Evolutionary conservation across 1,139 yeast species (phyloP).

Genomic region (Yamadazyma diospyri): DNA sequence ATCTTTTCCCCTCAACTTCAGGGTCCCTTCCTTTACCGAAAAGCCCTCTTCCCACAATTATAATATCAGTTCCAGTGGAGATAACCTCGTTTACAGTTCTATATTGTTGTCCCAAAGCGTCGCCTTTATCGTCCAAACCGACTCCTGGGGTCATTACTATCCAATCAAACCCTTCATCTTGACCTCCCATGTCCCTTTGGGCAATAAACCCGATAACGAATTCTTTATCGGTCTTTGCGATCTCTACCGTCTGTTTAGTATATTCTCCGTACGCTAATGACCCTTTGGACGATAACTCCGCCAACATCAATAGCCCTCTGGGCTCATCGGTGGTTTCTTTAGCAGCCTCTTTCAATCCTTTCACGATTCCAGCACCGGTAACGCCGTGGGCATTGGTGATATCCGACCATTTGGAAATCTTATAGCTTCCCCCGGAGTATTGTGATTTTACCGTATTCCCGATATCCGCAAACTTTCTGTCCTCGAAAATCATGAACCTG

Average conservation of each 20-base stretch:
- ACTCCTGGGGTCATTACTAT: slow-evolving; percentile 97
- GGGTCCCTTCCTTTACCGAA: slow-evolving; percentile 97
- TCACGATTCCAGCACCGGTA: slow-evolving; percentile 90
- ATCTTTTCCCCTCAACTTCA: slow-evolving; percentile 77
- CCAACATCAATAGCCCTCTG: slow-evolving; percentile 90
- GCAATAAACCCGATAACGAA: slow-evolving; percentile 98
- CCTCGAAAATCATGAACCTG: slow-evolving; percentile 87
- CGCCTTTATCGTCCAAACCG: slow-evolving; percentile 97
- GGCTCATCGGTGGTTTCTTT: slow-evolving; percentile 66
- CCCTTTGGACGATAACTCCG: slow-evolving; percentile 92
- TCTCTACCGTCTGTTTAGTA: slow-evolving; percentile 80
- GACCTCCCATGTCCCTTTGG: slow-evolving; percentile 81
- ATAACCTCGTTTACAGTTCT: slow-evolving; percentile 86
- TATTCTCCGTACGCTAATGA: slow-evolving; percentile 91
- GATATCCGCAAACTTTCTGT: slow-evolving; percentile 96
- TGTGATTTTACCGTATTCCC: slow-evolving; percentile 98
- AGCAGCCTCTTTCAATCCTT: slow-evolving; percentile 84
- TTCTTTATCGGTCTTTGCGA: slow-evolving; percentile 81
- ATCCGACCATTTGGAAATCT: slow-evolving; percentile 92
- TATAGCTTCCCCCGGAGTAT: slow-evolving; percentile 84
- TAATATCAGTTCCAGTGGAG: slow-evolving; percentile 81
- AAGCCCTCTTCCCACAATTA: slow-evolving; percentile 95
- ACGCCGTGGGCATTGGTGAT: slow-evolving; percentile 97
- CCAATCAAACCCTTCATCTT: slow-evolving; percentile 88
- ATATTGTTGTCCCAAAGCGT: slow-evolving; percentile 93